Evolutionary conservation across 306 rosid species (phyloP), one percentile per base, ranked within the genome.

Genomic region (Ormosia emarginata): DNA sequence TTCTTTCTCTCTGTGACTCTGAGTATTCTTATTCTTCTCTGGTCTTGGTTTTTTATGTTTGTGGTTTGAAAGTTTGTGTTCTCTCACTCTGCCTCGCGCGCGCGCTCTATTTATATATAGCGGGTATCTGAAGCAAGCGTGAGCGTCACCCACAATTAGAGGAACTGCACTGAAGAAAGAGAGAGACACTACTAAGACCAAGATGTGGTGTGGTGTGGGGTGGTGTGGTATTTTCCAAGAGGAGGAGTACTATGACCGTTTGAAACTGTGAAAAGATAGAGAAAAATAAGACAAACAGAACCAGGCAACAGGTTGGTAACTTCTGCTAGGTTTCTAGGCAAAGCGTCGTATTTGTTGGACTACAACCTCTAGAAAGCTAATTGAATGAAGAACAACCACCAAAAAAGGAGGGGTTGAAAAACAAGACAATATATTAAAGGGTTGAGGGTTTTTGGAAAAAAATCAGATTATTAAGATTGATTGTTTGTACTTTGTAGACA

Each of bases 61-160:
- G 24, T 47, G 11, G 74, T 77, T 64, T 66, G 5, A 36, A 67
- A 75, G 53, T 69, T 47, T 14, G 61, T 11, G 34, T 8, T 30
- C 14, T 17, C 14, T 6, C 63, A 4, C 7, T 33, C 14, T 32
- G 49, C 18, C 33, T 30, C 37, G 75, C 88, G 87, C 75, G 87
- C 75, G 72, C 69, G 57, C 62, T 52, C 40, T 84, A 67, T 67
- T 73, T 84, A 71, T 80, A 34, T 3, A 1, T 3, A 7, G 70
- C 4, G 24, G 30, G 6, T 44, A 24, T 75, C 6, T n/a, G 79
- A 29, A 24, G 47, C 34, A 30, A 81, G 81, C 85, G 81, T 66
- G 81, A 66, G 61, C 70, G 81, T 81, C 41, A 55, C 81, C 81
- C 81, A 15, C 34, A 34, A 34, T 6, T 12, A 11, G 17, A 39